Evolutionary conservation across 2,329 filamentous ascomycete species (phyloP).

Genomic region (Diaporthe longicolla): DNA sequence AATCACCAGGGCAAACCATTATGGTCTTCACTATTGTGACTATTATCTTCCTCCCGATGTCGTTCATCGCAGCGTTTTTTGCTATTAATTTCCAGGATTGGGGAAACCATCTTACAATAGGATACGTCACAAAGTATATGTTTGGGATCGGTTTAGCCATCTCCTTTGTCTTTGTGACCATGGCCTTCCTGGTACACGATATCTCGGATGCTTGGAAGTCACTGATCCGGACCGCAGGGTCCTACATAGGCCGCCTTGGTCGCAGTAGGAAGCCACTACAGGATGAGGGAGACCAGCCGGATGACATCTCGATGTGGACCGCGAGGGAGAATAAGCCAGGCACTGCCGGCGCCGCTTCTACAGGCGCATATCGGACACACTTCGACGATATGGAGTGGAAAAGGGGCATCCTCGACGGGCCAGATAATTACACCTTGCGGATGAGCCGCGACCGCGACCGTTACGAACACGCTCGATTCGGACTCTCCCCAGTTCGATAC

Average conservation of each 20-base stretch:
- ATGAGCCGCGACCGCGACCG: conserved; percentile 38
- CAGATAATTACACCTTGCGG: conserved; percentile 16
- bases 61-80: conserved; percentile 60
- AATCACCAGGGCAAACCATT: conserved; percentile 53
- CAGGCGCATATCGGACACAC: conserved; percentile 33
- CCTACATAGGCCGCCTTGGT: neutral
- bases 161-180: conserved; percentile 54
- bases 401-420: conserved; percentile 32
- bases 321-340: conserved; percentile 32
- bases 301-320: conserved; percentile 25
- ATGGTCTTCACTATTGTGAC: conserved; percentile 63
- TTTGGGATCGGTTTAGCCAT: conserved; percentile 58
- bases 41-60: conserved; percentile 60
- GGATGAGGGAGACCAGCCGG: neutral
- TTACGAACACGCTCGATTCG: conserved; percentile 35
- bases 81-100: conserved; percentile 63
- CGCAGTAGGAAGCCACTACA: neutral
- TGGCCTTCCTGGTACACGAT: conserved; percentile 55
- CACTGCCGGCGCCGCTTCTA: conserved; percentile 35
- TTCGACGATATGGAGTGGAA: conserved; percentile 36
- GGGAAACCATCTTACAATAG: conserved; percentile 51
- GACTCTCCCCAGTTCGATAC: conserved; percentile 39
- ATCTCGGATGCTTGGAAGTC: conserved; percentile 47
- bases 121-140: conserved; percentile 49
- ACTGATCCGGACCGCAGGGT: conserved; percentile 16